These are phyloP conservation scores for Backusella australiensis DNA, from an alignment of 192 early-diverging fungal species.

Conservation along the genomic window DNA sequence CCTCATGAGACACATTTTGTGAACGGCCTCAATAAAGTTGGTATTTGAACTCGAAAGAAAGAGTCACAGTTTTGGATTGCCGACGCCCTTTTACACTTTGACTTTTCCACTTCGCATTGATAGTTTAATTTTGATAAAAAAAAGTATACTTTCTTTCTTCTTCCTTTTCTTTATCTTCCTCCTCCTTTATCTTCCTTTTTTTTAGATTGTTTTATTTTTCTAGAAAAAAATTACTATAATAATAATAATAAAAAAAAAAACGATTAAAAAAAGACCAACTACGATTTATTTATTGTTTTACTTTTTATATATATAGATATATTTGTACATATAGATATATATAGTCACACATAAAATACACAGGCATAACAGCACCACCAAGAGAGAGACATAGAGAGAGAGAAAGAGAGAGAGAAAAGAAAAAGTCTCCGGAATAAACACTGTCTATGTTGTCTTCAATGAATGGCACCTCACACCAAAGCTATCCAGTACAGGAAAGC, in stretches of 20 bases:
- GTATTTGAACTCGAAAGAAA: neutral
- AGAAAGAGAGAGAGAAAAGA: no score
- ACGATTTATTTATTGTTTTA: neutral
- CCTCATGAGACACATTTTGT: slow-evolving; percentile 11
- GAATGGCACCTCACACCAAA: neutral
- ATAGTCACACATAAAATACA: neutral
- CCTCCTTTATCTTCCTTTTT: neutral
- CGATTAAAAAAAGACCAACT: neutral
- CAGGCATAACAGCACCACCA: neutral
- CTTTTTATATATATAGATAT: neutral
- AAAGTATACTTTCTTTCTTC: neutral
- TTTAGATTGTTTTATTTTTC: neutral
- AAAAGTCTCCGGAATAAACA: neutral
- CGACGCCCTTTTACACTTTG: neutral
- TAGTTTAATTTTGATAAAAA: neutral
- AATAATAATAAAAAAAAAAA: neutral
- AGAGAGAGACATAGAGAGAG: neutral
- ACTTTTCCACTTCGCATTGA: neutral
- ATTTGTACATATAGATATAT: slow-evolving; percentile 1
- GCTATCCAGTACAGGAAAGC: neutral
- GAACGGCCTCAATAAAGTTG: neutral
- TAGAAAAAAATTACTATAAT: neutral
- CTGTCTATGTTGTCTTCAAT: neutral
- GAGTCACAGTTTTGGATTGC: neutral
- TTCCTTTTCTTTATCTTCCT: slow-evolving; percentile 10